Conservation (phyloP, 495 filamentous ascomycete species). For the Collariella sp. region DNA sequence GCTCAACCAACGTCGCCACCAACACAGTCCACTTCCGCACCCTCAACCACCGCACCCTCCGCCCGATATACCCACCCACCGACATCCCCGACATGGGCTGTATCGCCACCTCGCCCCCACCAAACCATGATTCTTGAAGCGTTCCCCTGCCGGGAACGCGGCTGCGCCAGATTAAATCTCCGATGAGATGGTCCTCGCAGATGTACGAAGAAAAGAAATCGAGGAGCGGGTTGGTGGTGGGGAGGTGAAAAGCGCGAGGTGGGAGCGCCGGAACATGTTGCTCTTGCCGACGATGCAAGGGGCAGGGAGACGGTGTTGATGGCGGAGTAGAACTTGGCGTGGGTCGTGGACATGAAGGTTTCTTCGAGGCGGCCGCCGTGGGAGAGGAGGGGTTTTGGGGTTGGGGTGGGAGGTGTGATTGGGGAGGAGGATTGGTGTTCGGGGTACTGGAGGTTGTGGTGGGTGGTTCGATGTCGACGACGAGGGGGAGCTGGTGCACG, state of each 20-base stretch:
- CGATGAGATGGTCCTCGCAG: conserved; percentile 95
- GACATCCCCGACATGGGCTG: conserved; percentile 82
- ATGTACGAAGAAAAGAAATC: conserved; percentile 93
- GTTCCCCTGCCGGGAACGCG: conserved; percentile 42
- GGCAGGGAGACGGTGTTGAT: conserved; percentile 84
- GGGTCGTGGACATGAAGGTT: conserved; percentile 84
- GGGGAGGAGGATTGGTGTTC: conserved; percentile 15
- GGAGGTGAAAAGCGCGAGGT: conserved; percentile 72
- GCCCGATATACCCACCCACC: conserved; percentile 68
- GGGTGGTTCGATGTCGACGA: conserved; percentile 57
- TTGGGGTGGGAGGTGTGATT: not conserved
- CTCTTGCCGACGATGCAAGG: conserved; percentile 96
- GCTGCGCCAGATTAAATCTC: conserved; percentile 77
- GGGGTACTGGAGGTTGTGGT: conserved; percentile 8
- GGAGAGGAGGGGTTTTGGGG: conserved; percentile 20
- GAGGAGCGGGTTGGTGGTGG: conserved; percentile 46
- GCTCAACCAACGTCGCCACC: conserved; percentile 85
- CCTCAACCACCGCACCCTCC: conserved; percentile 82
- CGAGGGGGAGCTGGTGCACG: conserved; percentile 87
- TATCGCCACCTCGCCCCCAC: conserved; percentile 79
- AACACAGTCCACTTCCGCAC: conserved; percentile 92
- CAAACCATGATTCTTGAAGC: conserved; percentile 72
- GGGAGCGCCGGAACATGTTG: conserved; percentile 93
- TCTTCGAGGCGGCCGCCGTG: conserved; percentile 84
- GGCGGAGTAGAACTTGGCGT: conserved; percentile 96